Base-by-base conservation (phyloP, 805 yeast species). In the Cyberlindnera americana region DNA sequence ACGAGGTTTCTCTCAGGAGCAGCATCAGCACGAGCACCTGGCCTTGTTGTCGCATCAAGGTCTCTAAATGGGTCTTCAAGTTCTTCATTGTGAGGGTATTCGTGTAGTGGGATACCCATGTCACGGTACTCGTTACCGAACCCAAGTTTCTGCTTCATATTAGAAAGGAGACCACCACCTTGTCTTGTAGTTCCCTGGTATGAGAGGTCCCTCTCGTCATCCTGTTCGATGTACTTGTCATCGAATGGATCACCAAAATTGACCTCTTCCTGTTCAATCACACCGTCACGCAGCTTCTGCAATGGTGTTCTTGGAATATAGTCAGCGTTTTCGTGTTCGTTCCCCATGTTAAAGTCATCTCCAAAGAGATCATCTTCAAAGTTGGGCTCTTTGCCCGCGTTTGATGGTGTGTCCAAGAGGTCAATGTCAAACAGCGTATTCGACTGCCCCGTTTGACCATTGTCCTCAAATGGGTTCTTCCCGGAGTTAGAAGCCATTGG, bases 401-500 rank as follows among this genome's bases (percentile, higher is more conserved):
- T 21, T 11, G 19, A 16, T 16, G n/a, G 13, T 11, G 36, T 14
- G 15, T 28, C 40, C 52, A 65, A 47, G 34, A 67, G 53, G 43
- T 66, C 71, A 16, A 67, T 57, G 45, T 67, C 72, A 38, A 66
- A 67, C 18, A 67, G 50, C 24, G 70, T 62, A 41, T 62, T 59
- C 11, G 28, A 35, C 29, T 29, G 37, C 22, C 26, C 37, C 17
- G 30, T 23, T 11, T 24, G 19, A 2, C 25, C 13, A 26, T 19
- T 13, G 27, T 40, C 40, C 2, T 21, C 41, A 25, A 43, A 37
- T 6, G 41, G 44, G 33, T 37, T 32, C 33, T 14, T 32, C 24
- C 38, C n/a, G 11, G 43, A 12, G 26, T 19, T 19, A 3, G 15
- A 25, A 8, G n/a, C 8, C 15, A 15, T 28, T 28, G 19, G n/a